Evolutionary conservation across 2,329 filamentous ascomycete genomes (phyloP).

Genomic region (Madurella mycetomatis): DNA sequence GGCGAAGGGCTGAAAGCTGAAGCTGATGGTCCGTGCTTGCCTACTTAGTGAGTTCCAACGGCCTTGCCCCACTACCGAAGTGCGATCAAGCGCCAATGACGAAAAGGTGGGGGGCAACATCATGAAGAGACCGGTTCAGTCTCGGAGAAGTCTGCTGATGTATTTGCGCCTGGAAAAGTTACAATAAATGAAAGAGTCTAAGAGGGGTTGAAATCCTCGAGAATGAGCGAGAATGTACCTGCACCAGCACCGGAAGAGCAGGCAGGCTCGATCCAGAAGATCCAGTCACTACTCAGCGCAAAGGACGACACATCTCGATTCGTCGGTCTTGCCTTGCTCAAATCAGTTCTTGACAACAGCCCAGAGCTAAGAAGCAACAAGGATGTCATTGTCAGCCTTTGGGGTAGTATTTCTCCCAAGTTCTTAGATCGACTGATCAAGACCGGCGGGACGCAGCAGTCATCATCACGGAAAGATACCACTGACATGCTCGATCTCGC

Average conservation of each 20-base stretch:
- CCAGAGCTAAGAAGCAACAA: constrained; percentile 47
- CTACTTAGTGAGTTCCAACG: no score
- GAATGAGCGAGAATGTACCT: constrained; percentile 13
- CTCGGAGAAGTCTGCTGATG: background rate
- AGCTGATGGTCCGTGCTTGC: background rate
- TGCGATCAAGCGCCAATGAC: no score
- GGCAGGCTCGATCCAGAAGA: constrained; percentile 39
- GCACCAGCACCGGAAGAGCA: constrained; percentile 7
- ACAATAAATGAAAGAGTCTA: background rate
- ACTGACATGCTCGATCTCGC: constrained; percentile 60
- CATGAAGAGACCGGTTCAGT: no score
- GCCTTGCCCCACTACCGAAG: no score
- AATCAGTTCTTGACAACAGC: constrained; percentile 60
- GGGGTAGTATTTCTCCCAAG: constrained; percentile 56
- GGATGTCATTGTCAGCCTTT: constrained; percentile 45
- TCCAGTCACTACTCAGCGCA: constrained; percentile 51
- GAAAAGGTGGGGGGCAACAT: no score
- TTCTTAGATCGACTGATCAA: constrained; percentile 61
- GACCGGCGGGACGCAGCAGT: constrained; percentile 40
- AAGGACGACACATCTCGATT: constrained; percentile 66
- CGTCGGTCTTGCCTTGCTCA: constrained; percentile 62
- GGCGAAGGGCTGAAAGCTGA: background rate
- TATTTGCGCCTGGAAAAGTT: background rate
- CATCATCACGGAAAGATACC: constrained; percentile 38
- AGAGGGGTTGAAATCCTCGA: background rate